Percentiles rank a stretch among this genome's conserved stretches.
Evolutionary conservation across 202 grass and related monocot species (phyloP).

Genomic region (Elaeis oleifera): DNA sequence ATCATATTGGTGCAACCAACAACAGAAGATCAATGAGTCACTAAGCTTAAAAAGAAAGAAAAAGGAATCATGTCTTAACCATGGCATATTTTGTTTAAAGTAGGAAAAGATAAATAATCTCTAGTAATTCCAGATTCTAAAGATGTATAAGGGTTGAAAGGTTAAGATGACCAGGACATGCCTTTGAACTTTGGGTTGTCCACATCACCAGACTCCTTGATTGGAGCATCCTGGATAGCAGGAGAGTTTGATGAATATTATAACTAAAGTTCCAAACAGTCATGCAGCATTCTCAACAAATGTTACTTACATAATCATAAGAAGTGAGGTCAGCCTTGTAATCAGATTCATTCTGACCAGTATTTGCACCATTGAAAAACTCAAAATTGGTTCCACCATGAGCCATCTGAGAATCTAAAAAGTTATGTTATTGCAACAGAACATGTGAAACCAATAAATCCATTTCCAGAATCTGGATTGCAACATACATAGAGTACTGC

Average conservation of each 20-base stretch:
- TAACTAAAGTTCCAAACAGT: neutral
- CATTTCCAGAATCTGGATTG: constrained; percentile 23
- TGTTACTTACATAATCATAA: constrained; percentile 82
- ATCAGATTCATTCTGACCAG: constrained; percentile 74
- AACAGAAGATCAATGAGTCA: too few species aligned
- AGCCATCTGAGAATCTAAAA: constrained; percentile 68
- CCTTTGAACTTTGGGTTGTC: constrained; percentile 91
- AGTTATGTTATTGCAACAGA: constrained; percentile 20
- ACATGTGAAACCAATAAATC: constrained; percentile 22
- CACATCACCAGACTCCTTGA: constrained; percentile 88
- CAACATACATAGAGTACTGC: constrained; percentile 88
- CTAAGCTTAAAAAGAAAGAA: too few species aligned
- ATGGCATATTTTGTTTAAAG: too few species aligned
- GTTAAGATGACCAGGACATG: constrained; percentile 22
- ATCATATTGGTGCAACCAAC: too few species aligned
- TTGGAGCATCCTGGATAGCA: constrained; percentile 76
- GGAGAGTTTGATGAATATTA: constrained; percentile 8
- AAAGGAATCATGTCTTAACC: too few species aligned
- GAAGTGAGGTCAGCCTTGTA: constrained; percentile 90
- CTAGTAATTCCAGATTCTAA: too few species aligned
- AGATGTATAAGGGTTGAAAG: constrained; percentile 15
- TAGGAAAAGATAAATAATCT: too few species aligned
- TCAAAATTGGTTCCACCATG: constrained; percentile 98
- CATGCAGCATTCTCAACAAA: neutral
- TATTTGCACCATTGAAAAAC: constrained; percentile 96